Base-by-base conservation (phyloP, 345 rosid genomes). In the Aurinia saxatilis region DNA sequence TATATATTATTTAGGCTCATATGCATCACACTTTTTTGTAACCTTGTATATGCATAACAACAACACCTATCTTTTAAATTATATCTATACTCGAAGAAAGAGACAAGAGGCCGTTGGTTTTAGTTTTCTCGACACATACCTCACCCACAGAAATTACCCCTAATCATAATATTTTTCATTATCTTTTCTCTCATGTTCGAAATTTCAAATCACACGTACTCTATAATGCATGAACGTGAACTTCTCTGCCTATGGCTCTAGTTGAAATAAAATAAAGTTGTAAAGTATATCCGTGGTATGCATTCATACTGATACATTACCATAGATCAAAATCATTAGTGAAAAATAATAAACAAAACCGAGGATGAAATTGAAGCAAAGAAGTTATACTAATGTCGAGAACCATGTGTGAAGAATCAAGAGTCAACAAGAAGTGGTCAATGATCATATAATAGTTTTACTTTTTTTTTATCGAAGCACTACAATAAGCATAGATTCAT, bases 21-120 rank as follows among this genome's bases (percentile, higher is more conserved):
- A 21, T n/a, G n/a, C n/a, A n/a, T n/a, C n/a, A n/a, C n/a, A n/a
- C n/a, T n/a, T n/a, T n/a, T n/a, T n/a, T n/a, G n/a, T n/a, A n/a
- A n/a, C n/a, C n/a, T n/a, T n/a, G n/a, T n/a, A n/a, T 21, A 21
- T 21, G 25, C 25, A 21, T 21, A 21, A 21, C 2, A 21, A 21
- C 4, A 21, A 21, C 2, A 21, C 6, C 3, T 27, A 27, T 27
- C 30, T 5, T 27, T 2, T 27, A 27, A 27, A 27, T 2, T 27
- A 27, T 27, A 5, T 27, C 2, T 13, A 38, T 14, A 40, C 8
- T 40, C 31, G 31, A 34, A 4, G 17, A 3, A 64, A 41, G 53
- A 59, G 73, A 50, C 73, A 68, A 68, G 59, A 42, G 14, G 66
- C 60, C 54, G 73, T 46, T 68, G 66, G 66, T 68, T 68, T 59